These are phyloP conservation scores for Beauveria rudraprayagi DNA, from an alignment of 2,329 filamentous ascomycete genomes.

Conservation along the genomic window DNA sequence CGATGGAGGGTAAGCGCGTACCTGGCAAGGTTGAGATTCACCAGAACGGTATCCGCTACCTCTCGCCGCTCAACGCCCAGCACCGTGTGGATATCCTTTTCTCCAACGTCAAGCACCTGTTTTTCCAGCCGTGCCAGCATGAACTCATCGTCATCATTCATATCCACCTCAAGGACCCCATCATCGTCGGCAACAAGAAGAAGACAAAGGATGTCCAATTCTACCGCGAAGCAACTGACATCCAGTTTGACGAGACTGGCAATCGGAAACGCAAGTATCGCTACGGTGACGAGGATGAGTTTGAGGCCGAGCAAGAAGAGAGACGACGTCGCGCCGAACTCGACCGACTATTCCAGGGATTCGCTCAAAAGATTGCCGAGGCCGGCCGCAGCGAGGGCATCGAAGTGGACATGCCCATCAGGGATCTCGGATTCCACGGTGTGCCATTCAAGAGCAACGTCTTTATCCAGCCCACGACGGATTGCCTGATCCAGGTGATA, in stretches of 20 bases:
- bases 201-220: constrained; percentile 99
- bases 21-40: constrained; percentile 95
- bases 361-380: constrained; percentile 95
- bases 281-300: constrained; percentile 97
- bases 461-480: constrained; percentile 89
- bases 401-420: constrained; percentile 92
- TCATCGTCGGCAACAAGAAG: constrained; percentile 93
- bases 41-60: constrained; percentile 95
- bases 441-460: constrained; percentile 95
- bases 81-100: constrained; percentile 90
- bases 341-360: constrained; percentile 91
- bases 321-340: constrained; percentile 82
- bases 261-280: constrained; percentile 97
- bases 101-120: constrained; percentile 96
- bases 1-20: constrained; percentile 93
- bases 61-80: constrained; percentile 70
- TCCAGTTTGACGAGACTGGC: constrained; percentile 97
- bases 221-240: constrained; percentile 94
- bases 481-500: constrained; percentile 92
- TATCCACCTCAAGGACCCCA: constrained; percentile 94
- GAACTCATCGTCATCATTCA: constrained; percentile 98
- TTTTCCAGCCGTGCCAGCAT: constrained; percentile 95
- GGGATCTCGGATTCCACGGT: constrained; percentile 93
- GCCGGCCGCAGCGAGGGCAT: constrained; percentile 85
- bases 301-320: constrained; percentile 97